Evolutionary conservation across 768 basidiomycete species (phyloP), one percentile per base, ranked within the genome.

Genomic region (Mycena galopus): DNA sequence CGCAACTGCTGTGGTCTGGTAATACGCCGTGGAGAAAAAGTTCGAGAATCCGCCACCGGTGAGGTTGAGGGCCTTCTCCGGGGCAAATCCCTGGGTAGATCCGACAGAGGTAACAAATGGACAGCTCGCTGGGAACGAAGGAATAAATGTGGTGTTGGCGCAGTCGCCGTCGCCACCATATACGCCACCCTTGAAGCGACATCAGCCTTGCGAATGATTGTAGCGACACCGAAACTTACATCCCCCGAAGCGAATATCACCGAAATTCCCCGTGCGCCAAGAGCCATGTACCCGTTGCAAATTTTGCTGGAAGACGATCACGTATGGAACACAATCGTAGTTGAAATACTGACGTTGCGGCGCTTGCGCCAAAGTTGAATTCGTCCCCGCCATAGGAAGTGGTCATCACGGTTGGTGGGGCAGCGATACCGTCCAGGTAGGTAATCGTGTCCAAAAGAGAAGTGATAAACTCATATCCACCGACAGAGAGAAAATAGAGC

Each of bases 1-100:
- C 2, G 51, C 21, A 25, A 84, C 83, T 8, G 77, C 78, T 0
- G 33, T 42, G 47, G 75, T 66, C 65, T 85, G 84, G 67, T 84
- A 85, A 4, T 68, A 29, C 10, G 84, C 82, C 1, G 77, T 65
- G 5, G 77, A 55, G 64, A 85, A 86, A 72, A 78, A 76, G 75
- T 85, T 83, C 73, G 81, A 81, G 73, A 85, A 85, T 61, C 85
- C 85, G 44, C 84, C 84, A 23, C 84, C 69, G 23, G 83, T 79
- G 53, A 67, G 56, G 25, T 59, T 55, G 47, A 27, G 29, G 11
- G 59, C 61, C 5, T 56, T 39, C n/a, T 66, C 70, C 7, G 70
- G 70, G 0, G 16, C 29, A 17, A 72, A 60, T 11, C 70, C 65
- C 5, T 27, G 25, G 1, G 70, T 66, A 0, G 64, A 35, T 2